Evolutionary conservation across 371 early-diverging fungal genomes (phyloP).

Genomic region (Apophysomyces sp.): DNA sequence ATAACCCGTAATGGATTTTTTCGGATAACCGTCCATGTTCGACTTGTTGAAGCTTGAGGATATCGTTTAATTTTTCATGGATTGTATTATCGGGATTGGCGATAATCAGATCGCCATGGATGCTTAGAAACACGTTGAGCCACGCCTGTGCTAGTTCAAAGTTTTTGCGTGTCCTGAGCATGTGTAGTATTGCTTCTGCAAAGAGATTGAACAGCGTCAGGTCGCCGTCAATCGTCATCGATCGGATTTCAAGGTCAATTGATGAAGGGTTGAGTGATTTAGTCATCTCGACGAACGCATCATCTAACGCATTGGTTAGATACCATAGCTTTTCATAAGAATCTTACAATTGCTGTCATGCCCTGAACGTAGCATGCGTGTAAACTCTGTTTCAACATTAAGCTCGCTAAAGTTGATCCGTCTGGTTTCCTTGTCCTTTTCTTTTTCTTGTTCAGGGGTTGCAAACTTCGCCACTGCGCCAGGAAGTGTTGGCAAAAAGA

Average conservation of each 20-base stretch:
- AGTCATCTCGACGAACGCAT: conserved; percentile 61
- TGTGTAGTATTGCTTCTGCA: conserved; percentile 59
- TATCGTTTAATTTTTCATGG: conserved; percentile 45
- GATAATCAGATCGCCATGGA: conserved; percentile 77
- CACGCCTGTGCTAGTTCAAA: conserved; percentile 89
- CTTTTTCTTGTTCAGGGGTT: conserved; percentile 33
- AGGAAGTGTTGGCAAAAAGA: conserved; percentile 85
- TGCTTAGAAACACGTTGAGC: conserved; percentile 71
- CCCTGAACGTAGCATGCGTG: conserved; percentile 50
- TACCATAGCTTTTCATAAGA: not conserved
- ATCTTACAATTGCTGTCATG: conserved; percentile 55
- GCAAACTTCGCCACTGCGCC: conserved; percentile 73
- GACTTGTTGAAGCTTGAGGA: conserved; percentile 42
- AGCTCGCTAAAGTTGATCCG: conserved; percentile 45
- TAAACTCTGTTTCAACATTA: conserved; percentile 61
- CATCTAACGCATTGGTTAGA: conserved; percentile 3
- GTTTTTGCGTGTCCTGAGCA: conserved; percentile 64
- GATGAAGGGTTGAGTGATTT: conserved; percentile 78
- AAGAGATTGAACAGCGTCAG: conserved; percentile 58
- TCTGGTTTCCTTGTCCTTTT: conserved; percentile 32
- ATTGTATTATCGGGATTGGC: conserved; percentile 56
- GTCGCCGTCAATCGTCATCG: conserved; percentile 65
- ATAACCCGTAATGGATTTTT: conserved; percentile 78
- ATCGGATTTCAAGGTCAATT: conserved; percentile 84
- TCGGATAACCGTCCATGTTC: conserved; percentile 70